These are phyloP conservation scores for Penicillium steckii DNA, from an alignment of 495 filamentous ascomycete genomes.

Conservation along the genomic window DNA sequence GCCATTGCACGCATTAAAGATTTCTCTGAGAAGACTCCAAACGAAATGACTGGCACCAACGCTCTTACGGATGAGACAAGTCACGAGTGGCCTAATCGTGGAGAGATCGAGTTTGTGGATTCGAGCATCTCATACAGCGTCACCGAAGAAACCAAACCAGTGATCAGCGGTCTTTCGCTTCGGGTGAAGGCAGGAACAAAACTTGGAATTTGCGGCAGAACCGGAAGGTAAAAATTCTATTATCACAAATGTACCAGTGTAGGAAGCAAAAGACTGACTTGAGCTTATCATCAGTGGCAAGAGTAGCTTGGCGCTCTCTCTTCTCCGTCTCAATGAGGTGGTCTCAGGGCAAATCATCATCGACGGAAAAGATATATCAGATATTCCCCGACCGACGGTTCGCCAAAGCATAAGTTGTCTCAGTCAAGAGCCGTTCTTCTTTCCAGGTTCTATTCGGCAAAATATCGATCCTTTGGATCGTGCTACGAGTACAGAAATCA, in stretches of 20 bases:
- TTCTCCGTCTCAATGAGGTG: constrained; percentile 55
- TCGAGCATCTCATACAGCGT: constrained; percentile 60
- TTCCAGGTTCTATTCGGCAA: constrained; percentile 54
- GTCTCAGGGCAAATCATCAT: constrained; percentile 51
- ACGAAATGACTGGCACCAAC: constrained; percentile 19
- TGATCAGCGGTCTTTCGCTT: constrained; percentile 44
- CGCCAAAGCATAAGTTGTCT: constrained; percentile 52
- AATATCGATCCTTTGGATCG: constrained; percentile 49
- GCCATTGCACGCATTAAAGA: constrained; percentile 27
- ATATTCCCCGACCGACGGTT: constrained; percentile 45
- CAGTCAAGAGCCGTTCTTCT: constrained; percentile 60
- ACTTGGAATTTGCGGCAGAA: constrained; percentile 43
- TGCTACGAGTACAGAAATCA: constrained; percentile 31
- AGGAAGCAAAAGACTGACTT: neutral
- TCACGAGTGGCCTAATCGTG: constrained; percentile 67
- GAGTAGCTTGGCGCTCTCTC: constrained; percentile 55
- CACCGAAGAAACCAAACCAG: constrained; percentile 57
- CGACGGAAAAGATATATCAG: constrained; percentile 51
- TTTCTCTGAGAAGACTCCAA: constrained; percentile 31
- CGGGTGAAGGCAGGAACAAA: constrained; percentile 50
- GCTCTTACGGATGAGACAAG: neutral
- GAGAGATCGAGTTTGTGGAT: constrained; percentile 72
- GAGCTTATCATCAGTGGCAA: constrained; percentile 50
- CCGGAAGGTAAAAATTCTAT: constrained; percentile 24
- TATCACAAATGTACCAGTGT: neutral